Evolutionary conservation across 768 basidiomycete genomes (phyloP).

Genomic region (Russula compacta): DNA sequence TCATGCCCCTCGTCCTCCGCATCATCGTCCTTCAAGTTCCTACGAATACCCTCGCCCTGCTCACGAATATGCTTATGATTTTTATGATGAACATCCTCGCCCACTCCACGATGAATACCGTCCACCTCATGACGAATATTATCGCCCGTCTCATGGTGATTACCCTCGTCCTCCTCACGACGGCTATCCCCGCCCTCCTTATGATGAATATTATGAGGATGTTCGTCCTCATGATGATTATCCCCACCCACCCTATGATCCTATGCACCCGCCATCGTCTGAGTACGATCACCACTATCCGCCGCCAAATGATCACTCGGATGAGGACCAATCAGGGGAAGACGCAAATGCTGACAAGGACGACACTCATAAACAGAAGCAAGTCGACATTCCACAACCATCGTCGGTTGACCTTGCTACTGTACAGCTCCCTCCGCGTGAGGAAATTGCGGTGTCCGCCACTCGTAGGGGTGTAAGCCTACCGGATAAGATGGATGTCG

Average conservation of each 20-base stretch:
- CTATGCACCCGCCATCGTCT: no score
- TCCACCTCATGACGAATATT: neutral
- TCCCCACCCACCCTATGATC: neutral
- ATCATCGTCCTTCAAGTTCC: neutral
- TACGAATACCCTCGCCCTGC: neutral
- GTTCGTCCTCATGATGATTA: neutral
- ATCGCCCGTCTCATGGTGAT: neutral
- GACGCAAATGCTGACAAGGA: neutral
- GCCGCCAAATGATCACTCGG: neutral
- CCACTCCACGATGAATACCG: neutral
- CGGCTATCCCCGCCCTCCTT: neutral
- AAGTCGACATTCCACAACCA: neutral
- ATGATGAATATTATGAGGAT: neutral
- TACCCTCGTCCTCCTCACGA: neutral
- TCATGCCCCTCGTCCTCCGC: neutral
- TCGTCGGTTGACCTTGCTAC: slow-evolving; percentile 3
- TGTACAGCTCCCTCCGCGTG: neutral
- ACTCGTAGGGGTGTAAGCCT: neutral
- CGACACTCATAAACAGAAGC: neutral
- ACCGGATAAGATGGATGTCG: neutral
- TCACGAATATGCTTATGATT: neutral
- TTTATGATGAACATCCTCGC: neutral
- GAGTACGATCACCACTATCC: neutral
- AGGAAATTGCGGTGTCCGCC: neutral
- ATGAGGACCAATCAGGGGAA: neutral